Conservation (phyloP, 108 stramenopile genomes). For the Cyclotella baltica region DNA sequence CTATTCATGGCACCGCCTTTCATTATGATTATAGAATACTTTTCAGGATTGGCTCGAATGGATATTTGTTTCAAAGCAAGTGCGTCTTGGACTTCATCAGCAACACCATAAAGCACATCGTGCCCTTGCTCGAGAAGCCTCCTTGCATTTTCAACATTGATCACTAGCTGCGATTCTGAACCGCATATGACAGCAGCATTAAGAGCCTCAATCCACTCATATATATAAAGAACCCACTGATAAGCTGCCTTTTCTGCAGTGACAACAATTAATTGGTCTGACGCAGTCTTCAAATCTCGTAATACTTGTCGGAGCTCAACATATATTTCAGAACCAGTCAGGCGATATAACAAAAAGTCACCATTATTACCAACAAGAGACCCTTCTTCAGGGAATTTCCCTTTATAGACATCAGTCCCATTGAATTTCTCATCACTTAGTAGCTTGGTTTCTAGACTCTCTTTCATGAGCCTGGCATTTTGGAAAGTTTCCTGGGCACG, state of each 20-base stretch:
- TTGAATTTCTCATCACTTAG: slow-evolving; percentile 56
- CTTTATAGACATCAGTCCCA: slow-evolving; percentile 61
- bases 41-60: slow-evolving; percentile 61
- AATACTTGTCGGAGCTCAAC: slow-evolving; percentile 47
- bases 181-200: slow-evolving; percentile 34
- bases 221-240: slow-evolving; percentile 73
- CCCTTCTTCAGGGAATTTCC: slow-evolving; percentile 60
- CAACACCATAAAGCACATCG: slow-evolving; percentile 58
- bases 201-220: slow-evolving; percentile 71
- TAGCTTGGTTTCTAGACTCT: slow-evolving; percentile 53
- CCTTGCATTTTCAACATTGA: slow-evolving; percentile 39
- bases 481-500: slow-evolving; percentile 50
- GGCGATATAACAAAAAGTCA: slow-evolving; percentile 69
- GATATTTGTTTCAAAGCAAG: slow-evolving; percentile 53
- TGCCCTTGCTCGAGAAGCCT: slow-evolving; percentile 56
- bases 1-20: slow-evolving; percentile 70
- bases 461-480: slow-evolving; percentile 58
- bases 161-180: slow-evolving; percentile 19
- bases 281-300: slow-evolving; percentile 41
- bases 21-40: slow-evolving; percentile 57
- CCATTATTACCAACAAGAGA: slow-evolving; percentile 71
- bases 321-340: slow-evolving; percentile 75
- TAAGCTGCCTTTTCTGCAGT: slow-evolving; percentile 77
- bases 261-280: slow-evolving; percentile 59
- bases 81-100: slow-evolving; percentile 67